These are phyloP conservation scores for Beauveria sp. DNA, from an alignment of 2,329 filamentous ascomycete genomes.

Conservation along the genomic window DNA sequence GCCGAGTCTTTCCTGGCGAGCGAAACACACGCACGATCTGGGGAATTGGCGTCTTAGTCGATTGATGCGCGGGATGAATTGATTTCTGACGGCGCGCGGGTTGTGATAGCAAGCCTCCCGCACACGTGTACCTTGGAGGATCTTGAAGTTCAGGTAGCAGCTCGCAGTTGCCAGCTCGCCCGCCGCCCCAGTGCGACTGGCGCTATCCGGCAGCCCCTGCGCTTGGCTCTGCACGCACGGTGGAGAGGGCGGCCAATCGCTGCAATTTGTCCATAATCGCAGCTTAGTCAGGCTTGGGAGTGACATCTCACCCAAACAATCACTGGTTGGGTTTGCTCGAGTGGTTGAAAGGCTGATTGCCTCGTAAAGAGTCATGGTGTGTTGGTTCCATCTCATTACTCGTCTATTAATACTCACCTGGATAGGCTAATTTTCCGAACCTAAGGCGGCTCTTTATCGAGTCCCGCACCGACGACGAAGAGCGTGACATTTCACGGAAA, in stretches of 20 bases:
- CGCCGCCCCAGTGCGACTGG: background rate
- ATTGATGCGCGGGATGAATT: background rate
- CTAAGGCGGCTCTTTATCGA: constrained; percentile 94
- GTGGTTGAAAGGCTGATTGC: background rate
- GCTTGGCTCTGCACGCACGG: background rate
- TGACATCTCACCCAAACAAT: constrained; percentile 2
- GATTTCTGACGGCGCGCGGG: background rate
- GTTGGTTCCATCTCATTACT: background rate
- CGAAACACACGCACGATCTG: background rate
- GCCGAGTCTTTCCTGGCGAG: background rate
- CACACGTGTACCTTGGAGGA: constrained; percentile 10
- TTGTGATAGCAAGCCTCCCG: constrained; percentile 4
- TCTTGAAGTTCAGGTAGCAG: constrained; percentile 4
- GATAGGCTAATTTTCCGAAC: constrained; percentile 75
- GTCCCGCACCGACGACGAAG: constrained; percentile 84
- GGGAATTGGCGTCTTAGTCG: background rate
- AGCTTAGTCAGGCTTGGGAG: constrained; percentile 7
- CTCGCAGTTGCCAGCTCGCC: background rate
- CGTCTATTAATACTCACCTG: background rate
- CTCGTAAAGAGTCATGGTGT: constrained; percentile 1
- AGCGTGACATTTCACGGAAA: constrained; percentile 86
- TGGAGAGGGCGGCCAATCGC: constrained; percentile 1
- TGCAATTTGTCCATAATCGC: background rate
- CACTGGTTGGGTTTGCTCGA: background rate
- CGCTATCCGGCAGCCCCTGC: constrained; percentile 5